A percentile compares a stretch with the other conserved stretches of the same genome.
phyloP scores from a whole-genome alignment of 129 eudicot species.

The Arctium minus region DNA sequence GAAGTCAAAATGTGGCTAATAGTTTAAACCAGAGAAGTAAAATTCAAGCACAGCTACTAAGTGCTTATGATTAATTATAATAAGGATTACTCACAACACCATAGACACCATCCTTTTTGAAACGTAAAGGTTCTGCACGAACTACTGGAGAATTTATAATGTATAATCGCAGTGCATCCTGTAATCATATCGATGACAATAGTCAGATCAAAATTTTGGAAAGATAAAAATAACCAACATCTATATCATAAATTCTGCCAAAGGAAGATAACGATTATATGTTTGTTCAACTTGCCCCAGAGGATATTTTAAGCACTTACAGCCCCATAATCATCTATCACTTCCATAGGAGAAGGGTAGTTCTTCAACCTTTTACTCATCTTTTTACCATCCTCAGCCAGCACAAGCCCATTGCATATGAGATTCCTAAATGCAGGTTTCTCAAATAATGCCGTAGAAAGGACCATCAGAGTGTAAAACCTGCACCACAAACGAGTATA shows the following conservation, averaged over 20 bases:
- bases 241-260: neutral
- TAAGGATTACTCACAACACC: slow-evolving; percentile 57
- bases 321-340: slow-evolving; percentile 79
- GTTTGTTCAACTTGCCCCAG: neutral
- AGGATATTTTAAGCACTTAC: slow-evolving; percentile 37
- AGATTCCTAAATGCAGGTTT: slow-evolving; percentile 91
- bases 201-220: neutral
- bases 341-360: slow-evolving; percentile 82
- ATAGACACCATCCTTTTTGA: slow-evolving; percentile 82
- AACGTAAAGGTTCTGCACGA: slow-evolving; percentile 93
- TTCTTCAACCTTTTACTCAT: slow-evolving; percentile 93
- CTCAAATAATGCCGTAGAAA: slow-evolving; percentile 82
- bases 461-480: slow-evolving; percentile 92
- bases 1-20: neutral
- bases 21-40: neutral
- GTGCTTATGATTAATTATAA: neutral
- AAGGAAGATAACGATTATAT: neutral
- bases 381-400: slow-evolving; percentile 96
- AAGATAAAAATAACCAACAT: neutral
- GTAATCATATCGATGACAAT: slow-evolving; percentile 8
- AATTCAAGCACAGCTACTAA: neutral
- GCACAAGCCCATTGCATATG: slow-evolving; percentile 90
- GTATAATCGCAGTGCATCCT: slow-evolving; percentile 85
- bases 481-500: slow-evolving; percentile 28
- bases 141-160: slow-evolving; percentile 90